Evolutionary conservation across 2,329 filamentous ascomycete genomes (phyloP).

Genomic region (Tolypocladium sp.): DNA sequence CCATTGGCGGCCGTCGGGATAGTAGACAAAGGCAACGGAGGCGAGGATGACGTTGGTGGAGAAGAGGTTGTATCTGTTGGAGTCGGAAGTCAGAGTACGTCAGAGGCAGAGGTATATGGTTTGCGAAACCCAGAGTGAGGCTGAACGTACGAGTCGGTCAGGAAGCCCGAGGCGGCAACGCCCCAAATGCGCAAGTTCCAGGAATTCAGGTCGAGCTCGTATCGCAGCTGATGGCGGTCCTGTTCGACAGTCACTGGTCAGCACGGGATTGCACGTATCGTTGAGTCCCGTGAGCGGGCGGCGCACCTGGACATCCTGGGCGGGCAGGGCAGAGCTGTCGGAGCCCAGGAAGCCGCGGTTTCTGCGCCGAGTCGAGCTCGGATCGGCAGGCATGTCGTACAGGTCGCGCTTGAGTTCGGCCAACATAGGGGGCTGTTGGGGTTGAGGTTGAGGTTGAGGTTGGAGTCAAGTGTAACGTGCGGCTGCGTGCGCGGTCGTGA

Average conservation of each 20-base stretch:
- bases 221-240: conserved; percentile 42
- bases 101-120: neutral
- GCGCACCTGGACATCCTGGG: conserved; percentile 37
- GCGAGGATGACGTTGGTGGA: conserved; percentile 46
- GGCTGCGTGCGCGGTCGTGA: neutral
- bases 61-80: conserved; percentile 40
- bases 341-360: conserved; percentile 42
- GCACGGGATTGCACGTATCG: neutral
- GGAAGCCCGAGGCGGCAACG: conserved; percentile 44
- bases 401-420: neutral
- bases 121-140: neutral
- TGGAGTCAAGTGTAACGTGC: neutral
- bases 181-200: conserved; percentile 47
- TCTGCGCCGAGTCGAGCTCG: conserved; percentile 17
- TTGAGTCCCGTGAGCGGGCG: neutral
- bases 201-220: conserved; percentile 43
- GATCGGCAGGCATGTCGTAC: conserved; percentile 18
- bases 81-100: neutral
- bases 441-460: neutral
- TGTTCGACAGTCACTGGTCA: conserved; percentile 12
- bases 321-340: conserved; percentile 40
- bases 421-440: neutral
- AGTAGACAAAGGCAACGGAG: conserved; percentile 43
- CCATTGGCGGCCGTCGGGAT: conserved; percentile 34
- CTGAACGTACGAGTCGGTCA: conserved; percentile 39